A percentile compares a stretch with the other conserved stretches of the same genome.
phyloP scores from a whole-genome alignment of 148 eudicot species.

The Talinum fruticosum region DNA sequence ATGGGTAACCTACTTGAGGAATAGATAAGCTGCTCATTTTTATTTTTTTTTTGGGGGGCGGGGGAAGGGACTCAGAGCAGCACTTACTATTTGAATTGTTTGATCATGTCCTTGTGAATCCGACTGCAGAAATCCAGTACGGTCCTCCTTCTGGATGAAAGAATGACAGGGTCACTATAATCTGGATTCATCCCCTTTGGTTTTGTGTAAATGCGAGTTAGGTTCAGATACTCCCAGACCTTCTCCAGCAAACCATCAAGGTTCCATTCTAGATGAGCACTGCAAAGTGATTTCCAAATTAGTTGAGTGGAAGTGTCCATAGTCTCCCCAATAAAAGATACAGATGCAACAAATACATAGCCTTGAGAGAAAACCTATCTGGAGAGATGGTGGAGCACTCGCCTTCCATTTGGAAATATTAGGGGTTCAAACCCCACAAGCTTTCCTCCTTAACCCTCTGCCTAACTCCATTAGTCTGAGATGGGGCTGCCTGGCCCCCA shows the following conservation, averaged over 20 bases:
- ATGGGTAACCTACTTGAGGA: neutral
- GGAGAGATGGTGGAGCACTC: too few relatives aligned
- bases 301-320: neutral
- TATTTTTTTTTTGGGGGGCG: neutral
- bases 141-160: constrained; percentile 78
- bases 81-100: constrained; percentile 90
- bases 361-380: too few relatives aligned
- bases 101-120: constrained; percentile 96
- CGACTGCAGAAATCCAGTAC: constrained; percentile 87
- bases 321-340: neutral
- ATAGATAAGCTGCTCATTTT: neutral
- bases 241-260: constrained; percentile 96
- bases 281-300: constrained; percentile 26
- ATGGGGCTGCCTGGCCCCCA: too few relatives aligned
- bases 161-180: constrained; percentile 91
- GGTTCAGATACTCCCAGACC: constrained; percentile 90
- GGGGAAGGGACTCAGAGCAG: neutral
- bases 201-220: constrained; percentile 96
- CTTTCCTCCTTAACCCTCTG: too few relatives aligned
- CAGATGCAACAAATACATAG: neutral
- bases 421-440: too few relatives aligned
- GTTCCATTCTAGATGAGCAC: constrained; percentile 99
- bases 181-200: constrained; percentile 99
- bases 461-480: too few relatives aligned
- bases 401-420: too few relatives aligned